Evolutionary conservation across 2,329 filamentous ascomycete genomes (phyloP).

Genomic region (Sordariomycetes sp.): DNA sequence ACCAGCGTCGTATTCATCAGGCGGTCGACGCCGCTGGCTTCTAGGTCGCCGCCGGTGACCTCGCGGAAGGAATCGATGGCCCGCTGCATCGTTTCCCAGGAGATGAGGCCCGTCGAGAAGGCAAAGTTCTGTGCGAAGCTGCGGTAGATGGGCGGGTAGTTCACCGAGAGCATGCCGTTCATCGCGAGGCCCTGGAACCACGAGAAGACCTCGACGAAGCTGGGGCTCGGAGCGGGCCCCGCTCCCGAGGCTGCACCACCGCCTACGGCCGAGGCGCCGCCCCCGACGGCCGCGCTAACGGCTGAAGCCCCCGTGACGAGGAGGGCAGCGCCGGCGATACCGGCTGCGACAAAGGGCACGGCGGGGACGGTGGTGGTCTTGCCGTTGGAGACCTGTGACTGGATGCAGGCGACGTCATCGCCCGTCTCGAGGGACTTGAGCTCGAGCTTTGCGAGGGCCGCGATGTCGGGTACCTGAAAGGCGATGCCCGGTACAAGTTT

Average conservation of each 20-base stretch:
- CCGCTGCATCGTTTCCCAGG: constrained; percentile 70
- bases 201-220: constrained; percentile 73
- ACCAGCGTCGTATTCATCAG: constrained; percentile 68
- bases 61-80: constrained; percentile 77
- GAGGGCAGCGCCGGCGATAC: constrained; percentile 76
- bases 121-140: constrained; percentile 90
- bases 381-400: constrained; percentile 75
- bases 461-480: constrained; percentile 82
- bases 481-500: constrained; percentile 76
- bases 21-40: constrained; percentile 62
- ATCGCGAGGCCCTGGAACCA: constrained; percentile 93
- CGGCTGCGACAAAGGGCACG: constrained; percentile 74
- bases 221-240: constrained; percentile 63
- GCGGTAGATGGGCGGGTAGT: constrained; percentile 77
- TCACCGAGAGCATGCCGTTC: constrained; percentile 91
- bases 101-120: constrained; percentile 77
- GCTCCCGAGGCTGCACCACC: constrained; percentile 38
- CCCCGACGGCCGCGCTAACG: constrained; percentile 46
- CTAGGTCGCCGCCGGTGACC: constrained; percentile 78
- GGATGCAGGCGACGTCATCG: constrained; percentile 67
- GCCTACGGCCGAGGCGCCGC: constrained; percentile 37
- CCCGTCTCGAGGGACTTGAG: constrained; percentile 52
- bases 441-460: constrained; percentile 71
- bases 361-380: constrained; percentile 67
- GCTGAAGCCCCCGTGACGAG: constrained; percentile 63